A percentile compares a stretch with the other conserved stretches of the same genome.
These are phyloP conservation scores for Malassezia psittaci DNA, from an alignment of 1,284 basidiomycete species.

Conservation along the genomic window DNA sequence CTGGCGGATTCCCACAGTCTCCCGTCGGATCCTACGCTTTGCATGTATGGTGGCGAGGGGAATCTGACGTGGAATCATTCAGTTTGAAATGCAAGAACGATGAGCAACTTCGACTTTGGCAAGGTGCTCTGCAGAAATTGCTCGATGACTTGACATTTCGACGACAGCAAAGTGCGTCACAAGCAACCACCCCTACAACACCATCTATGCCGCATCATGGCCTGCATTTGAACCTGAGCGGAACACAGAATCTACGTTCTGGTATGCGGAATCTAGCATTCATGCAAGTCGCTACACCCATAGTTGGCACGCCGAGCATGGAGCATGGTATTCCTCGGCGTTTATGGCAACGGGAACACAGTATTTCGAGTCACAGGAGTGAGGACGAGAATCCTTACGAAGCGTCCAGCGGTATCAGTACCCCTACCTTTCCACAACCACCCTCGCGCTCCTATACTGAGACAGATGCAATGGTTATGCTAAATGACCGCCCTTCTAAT, in stretches of 20 bases:
- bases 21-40: constrained; percentile 50
- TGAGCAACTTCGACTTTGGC: constrained; percentile 87
- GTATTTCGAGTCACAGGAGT: background rate
- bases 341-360: background rate
- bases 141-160: constrained; percentile 55
- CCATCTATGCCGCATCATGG: background rate
- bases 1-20: constrained; percentile 23
- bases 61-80: constrained; percentile 80
- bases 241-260: background rate
- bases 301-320: background rate
- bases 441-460: background rate
- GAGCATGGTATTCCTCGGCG: background rate
- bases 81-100: constrained; percentile 83
- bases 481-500: background rate
- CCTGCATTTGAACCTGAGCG: background rate
- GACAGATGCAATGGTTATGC: background rate
- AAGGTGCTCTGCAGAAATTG: constrained; percentile 72
- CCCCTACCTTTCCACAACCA: background rate
- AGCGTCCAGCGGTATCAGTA: background rate
- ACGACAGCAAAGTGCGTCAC: constrained; percentile 23
- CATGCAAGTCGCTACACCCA: constrained; percentile 12
- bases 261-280: background rate
- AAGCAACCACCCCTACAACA: background rate
- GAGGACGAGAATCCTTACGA: background rate
- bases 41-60: constrained; percentile 85